phyloP scores from a whole-genome alignment of 129 eudicot species.

The Lonicera japonica region DNA sequence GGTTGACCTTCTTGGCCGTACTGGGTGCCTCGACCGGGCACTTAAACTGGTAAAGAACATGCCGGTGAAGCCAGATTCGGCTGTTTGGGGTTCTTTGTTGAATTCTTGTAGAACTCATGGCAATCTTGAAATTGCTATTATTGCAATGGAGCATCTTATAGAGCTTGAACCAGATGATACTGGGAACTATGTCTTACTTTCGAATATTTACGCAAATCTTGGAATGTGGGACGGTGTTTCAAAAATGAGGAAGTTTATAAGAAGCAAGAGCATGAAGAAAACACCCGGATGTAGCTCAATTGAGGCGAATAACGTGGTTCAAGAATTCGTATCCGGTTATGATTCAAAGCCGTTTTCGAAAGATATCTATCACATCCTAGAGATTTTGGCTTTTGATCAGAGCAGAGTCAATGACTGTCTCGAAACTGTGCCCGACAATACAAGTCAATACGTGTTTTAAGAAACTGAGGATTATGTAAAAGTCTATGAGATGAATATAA shows the following conservation, averaged over 20 bases:
- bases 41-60: slow-evolving; percentile 36
- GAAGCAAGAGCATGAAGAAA: slow-evolving; percentile 45
- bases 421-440: slow-evolving; percentile 6
- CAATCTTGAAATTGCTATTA: slow-evolving; percentile 39
- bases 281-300: slow-evolving; percentile 55
- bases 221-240: slow-evolving; percentile 62
- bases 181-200: slow-evolving; percentile 52
- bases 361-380: slow-evolving; percentile 32
- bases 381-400: slow-evolving; percentile 42
- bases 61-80: slow-evolving; percentile 55
- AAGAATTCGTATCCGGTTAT: slow-evolving; percentile 55
- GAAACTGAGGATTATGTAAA: background rate
- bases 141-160: slow-evolving; percentile 47
- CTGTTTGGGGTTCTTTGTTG: slow-evolving; percentile 58
- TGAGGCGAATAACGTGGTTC: slow-evolving; percentile 41
- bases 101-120: slow-evolving; percentile 51
- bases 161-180: slow-evolving; percentile 60
- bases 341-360: slow-evolving; percentile 37
- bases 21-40: slow-evolving; percentile 41
- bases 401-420: background rate
- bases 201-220: slow-evolving; percentile 51
- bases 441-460: background rate
- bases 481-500: too few relatives aligned
- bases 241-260: slow-evolving; percentile 45
- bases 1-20: slow-evolving; percentile 57